phyloP scores from a whole-genome alignment of 441 rosid genomes.

The Isatis lusitanica region DNA sequence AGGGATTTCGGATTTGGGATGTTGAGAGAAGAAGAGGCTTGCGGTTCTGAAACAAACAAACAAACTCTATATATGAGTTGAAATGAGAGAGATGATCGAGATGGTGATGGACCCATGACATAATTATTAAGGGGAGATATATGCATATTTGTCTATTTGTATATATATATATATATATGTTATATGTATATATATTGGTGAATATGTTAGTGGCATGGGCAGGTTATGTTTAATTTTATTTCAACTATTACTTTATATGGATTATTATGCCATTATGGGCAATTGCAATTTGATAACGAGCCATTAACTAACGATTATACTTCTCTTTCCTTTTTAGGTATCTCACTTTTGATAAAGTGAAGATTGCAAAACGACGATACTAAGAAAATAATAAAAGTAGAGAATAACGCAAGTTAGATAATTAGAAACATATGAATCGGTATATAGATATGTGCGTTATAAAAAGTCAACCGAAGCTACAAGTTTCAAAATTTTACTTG shows the following conservation, averaged over 20 bases:
- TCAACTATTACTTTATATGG: neutral
- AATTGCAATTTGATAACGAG: conserved; percentile 6
- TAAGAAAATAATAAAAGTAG: neutral
- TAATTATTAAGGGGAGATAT: neutral
- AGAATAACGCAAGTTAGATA: neutral
- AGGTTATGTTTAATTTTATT: neutral
- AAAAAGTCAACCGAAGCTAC: neutral
- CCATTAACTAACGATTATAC: conserved; percentile 12
- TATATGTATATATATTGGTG: neutral
- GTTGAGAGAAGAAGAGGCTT: conserved; percentile 15
- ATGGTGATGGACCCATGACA: conserved; percentile 26
- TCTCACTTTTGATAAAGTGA: neutral
- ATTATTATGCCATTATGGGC: neutral
- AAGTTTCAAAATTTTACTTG: neutral
- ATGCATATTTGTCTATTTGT: neutral
- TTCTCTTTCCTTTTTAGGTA: conserved; percentile 16
- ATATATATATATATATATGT: neutral
- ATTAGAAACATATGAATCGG: neutral
- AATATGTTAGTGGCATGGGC: neutral
- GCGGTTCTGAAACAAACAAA: conserved; percentile 26
- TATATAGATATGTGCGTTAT: neutral
- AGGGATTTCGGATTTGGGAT: conserved; percentile 6
- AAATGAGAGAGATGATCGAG: conserved; percentile 9
- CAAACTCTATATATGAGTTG: conserved; percentile 21
- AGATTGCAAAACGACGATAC: neutral